A percentile compares a stretch with the other conserved stretches of the same genome.
Evolutionary conservation across 2,329 filamentous ascomycete species (phyloP).

Genomic region (Curvularia spicifera): DNA sequence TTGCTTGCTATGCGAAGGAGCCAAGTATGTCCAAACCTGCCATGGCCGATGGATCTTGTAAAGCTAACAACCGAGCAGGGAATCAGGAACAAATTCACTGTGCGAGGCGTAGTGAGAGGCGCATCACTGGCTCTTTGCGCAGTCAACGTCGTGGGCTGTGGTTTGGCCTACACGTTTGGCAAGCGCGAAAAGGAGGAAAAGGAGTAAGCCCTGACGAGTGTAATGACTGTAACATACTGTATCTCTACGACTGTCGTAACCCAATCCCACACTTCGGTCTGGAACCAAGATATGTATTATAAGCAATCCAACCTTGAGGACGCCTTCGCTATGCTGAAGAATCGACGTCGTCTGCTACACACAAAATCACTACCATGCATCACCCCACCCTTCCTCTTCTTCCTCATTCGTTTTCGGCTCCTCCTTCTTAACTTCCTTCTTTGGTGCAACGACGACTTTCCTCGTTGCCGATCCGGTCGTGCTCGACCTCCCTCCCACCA

Average conservation of each 20-base stretch:
- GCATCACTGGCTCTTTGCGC: constrained; percentile 59
- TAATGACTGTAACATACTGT: constrained; percentile 13
- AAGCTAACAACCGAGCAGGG: constrained; percentile 31
- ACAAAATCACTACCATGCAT: constrained; percentile 42
- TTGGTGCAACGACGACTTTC: constrained; percentile 36
- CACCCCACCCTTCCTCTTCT: constrained; percentile 49
- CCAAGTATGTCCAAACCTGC: constrained; percentile 40
- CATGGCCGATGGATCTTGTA: background rate
- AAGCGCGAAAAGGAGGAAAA: constrained; percentile 49
- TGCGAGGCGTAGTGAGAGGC: constrained; percentile 60
- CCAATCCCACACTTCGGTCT: background rate
- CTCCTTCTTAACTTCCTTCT: constrained; percentile 42
- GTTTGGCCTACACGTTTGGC: constrained; percentile 60
- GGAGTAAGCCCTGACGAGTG: constrained; percentile 8
- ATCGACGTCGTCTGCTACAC: constrained; percentile 5
- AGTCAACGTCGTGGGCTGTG: constrained; percentile 59
- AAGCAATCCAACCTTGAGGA: constrained; percentile 7
- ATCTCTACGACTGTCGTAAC: constrained; percentile 1
- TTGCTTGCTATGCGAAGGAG: constrained; percentile 66
- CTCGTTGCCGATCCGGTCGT: constrained; percentile 42
- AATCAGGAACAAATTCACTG: constrained; percentile 57
- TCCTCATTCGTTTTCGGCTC: constrained; percentile 52
- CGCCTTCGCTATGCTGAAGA: constrained; percentile 21
- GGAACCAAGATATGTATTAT: constrained; percentile 6
- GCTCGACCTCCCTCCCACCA: constrained; percentile 39